A percentile compares a stretch with the other conserved stretches of the same genome.
Conservation (phyloP, 352 stramenopile genomes). For the Globisporangium acanthophoron region DNA sequence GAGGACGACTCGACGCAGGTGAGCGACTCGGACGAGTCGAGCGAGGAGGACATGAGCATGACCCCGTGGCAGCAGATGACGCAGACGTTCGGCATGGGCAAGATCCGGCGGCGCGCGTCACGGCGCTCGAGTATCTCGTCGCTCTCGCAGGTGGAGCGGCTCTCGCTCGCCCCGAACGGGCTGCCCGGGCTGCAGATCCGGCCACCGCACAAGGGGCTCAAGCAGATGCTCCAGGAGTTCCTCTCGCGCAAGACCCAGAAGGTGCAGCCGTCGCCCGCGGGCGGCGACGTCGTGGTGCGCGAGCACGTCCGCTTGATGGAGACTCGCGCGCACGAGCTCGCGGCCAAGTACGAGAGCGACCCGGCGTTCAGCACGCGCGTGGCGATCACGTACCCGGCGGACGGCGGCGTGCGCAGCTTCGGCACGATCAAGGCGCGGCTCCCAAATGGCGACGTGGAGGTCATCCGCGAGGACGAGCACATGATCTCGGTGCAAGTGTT, state of each 20-base stretch:
- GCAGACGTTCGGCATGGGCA: slow-evolving; percentile 74
- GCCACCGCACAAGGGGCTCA: slow-evolving; percentile 46
- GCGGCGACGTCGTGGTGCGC: slow-evolving; percentile 16
- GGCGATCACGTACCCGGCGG: slow-evolving; percentile 32
- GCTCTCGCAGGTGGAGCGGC: slow-evolving; percentile 53
- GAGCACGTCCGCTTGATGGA: slow-evolving; percentile 34
- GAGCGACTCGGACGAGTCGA: slow-evolving; percentile 76
- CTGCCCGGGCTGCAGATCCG: slow-evolving; percentile 34
- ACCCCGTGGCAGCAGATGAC: slow-evolving; percentile 85
- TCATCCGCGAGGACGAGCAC: slow-evolving; percentile 58
- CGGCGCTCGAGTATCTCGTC: slow-evolving; percentile 59
- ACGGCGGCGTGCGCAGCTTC: slow-evolving; percentile 39
- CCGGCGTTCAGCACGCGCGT: slow-evolving; percentile 30
- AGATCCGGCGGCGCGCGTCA: slow-evolving; percentile 27
- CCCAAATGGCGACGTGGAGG: slow-evolving; percentile 36
- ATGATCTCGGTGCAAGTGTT: slow-evolving; percentile 55
- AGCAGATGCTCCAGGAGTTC: slow-evolving; percentile 59
- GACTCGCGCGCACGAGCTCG: slow-evolving; percentile 13
- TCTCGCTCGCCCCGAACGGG: slow-evolving; percentile 45
- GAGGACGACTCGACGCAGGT: slow-evolving; percentile 79
- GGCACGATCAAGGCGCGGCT: slow-evolving; percentile 50
- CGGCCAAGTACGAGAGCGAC: slow-evolving; percentile 8
- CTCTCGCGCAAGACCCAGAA: slow-evolving; percentile 63
- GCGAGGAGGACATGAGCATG: slow-evolving; percentile 72
- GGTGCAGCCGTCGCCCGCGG: slow-evolving; percentile 37